Percentiles rank a stretch among this genome's conserved stretches.
These are phyloP conservation scores for Aegilops sharonensis DNA, from an alignment of 176 grass and related monocot genomes.

Conservation along the genomic window DNA sequence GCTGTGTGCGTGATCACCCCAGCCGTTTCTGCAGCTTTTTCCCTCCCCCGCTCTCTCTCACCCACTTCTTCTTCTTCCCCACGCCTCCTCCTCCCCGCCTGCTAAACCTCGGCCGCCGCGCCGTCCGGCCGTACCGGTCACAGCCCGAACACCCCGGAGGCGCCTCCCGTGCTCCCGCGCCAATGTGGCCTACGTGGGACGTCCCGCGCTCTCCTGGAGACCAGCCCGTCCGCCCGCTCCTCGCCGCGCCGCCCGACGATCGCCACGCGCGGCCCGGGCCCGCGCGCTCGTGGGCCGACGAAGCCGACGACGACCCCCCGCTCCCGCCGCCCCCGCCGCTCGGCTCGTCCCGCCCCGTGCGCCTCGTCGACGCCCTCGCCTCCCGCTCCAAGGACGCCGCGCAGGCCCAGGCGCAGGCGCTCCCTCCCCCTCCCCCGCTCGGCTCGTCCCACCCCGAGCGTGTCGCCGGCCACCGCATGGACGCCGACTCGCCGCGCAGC, in stretches of 20 bases:
- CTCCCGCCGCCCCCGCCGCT: background rate
- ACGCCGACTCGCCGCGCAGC: background rate
- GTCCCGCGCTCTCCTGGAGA: background rate
- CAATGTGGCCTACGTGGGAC: conserved; percentile 21
- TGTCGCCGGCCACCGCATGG: background rate
- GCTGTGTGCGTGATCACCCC: background rate
- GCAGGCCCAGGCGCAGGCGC: background rate
- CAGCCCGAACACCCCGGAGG: background rate
- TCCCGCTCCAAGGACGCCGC: background rate
- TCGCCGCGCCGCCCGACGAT: conserved; percentile 23
- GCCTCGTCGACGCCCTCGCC: background rate
- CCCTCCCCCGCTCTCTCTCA: background rate
- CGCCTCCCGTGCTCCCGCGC: background rate
- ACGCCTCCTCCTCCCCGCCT: background rate
- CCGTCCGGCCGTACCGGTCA: too few relatives aligned
- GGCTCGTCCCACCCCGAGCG: background rate
- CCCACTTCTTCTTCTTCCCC: conserved; percentile 7
- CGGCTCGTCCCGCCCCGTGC: background rate
- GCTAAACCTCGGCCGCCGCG: background rate
- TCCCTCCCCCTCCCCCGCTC: conserved; percentile 35
- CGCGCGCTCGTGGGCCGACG: background rate
- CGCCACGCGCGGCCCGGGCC: background rate
- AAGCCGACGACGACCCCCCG: background rate
- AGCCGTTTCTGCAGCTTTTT: background rate
- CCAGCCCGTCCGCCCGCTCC: background rate